Percentiles rank a stretch among this genome's conserved stretches.
These are phyloP conservation scores for Raffaelea deltoideospora DNA, from an alignment of 2,329 filamentous ascomycete genomes.

Conservation along the genomic window DNA sequence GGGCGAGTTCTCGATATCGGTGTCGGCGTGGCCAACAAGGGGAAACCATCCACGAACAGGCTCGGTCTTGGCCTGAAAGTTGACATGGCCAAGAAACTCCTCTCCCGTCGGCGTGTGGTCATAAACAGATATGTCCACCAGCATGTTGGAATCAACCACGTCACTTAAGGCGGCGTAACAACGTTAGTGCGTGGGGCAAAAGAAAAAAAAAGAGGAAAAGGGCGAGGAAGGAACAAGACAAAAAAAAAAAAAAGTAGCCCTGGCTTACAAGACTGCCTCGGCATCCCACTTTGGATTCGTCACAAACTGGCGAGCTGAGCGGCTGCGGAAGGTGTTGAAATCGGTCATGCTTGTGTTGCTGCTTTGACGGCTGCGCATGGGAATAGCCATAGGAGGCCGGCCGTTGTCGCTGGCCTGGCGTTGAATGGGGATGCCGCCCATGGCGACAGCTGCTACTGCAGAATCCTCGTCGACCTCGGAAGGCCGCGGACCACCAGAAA, in stretches of 20 bases:
- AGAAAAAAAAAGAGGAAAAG: neutral
- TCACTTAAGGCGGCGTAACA: constrained; percentile 41
- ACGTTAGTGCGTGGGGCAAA: neutral
- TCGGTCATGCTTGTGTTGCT: constrained; percentile 81
- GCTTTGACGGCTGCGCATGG: constrained; percentile 92
- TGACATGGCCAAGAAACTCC: constrained; percentile 80
- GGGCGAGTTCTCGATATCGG: constrained; percentile 52
- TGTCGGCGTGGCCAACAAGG: constrained; percentile 60
- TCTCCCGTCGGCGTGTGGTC: constrained; percentile 62
- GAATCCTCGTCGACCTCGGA: constrained; percentile 46
- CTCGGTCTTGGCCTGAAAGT: constrained; percentile 52
- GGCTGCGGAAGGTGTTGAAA: constrained; percentile 41
- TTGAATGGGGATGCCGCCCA: constrained; percentile 37
- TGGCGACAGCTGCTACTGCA: constrained; percentile 21
- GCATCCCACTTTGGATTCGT: constrained; percentile 93
- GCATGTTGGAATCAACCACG: constrained; percentile 78
- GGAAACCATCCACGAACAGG: constrained; percentile 74
- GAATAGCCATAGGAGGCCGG: constrained; percentile 75
- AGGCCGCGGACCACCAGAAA: constrained; percentile 67
- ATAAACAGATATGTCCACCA: constrained; percentile 88
- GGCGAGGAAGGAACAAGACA: constrained; percentile 11
- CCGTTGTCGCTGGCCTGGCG: constrained; percentile 69
- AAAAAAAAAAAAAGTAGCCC: neutral
- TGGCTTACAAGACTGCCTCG: constrained; percentile 78
- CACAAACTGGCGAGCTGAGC: constrained; percentile 40